Evolutionary conservation across 2,329 filamentous ascomycete species (phyloP), one percentile per base, ranked within the genome.

Genomic region (Drechslerella stenobrocha): DNA sequence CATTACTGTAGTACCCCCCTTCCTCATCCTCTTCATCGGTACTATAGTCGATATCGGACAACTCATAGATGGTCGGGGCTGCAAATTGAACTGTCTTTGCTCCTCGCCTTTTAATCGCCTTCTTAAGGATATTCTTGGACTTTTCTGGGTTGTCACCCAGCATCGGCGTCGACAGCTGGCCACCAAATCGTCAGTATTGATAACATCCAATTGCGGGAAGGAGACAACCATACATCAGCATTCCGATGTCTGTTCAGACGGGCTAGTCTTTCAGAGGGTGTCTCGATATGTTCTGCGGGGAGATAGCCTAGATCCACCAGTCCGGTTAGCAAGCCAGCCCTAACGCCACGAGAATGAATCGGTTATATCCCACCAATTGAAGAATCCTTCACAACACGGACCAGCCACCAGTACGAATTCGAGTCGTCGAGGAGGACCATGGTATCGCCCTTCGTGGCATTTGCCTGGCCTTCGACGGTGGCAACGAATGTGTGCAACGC

Each of bases 321-420:
- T 51, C 70, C 73, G 67, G 74, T 77, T 50, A 32, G 32, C 35
- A 46, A 13, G 26, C 47, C 52, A 51, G 35, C 3, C 42, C 30
- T 53, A 15, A 34, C 20, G 7, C 48, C 26, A 30, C n/a, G 32
- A 23, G 3, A 51, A 42, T 48, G 44, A 28, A 30, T n/a, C 13
- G n/a, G 22, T 46, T 23, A 11, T 42, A 11, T 74, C 81, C 67
- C 76, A 86, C 84, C 85, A 77, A 98, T 98, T 76, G 90, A 97
- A 76, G 89, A 95, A 77, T 98, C 93, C 77, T 97, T 97, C 53
- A 97, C 91, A 45, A 98, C 89, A 71, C 92, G 84, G 11, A 98
- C 93, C 69, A 98, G 83, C 93, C 93, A 98, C 93, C 93, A 98
- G 77, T 98, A 98, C 78, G 91, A 97, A 79, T 98, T 98, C 79